Evolutionary conservation across 1,284 basidiomycete species (phyloP).

Genomic region (Boletus mariae): DNA sequence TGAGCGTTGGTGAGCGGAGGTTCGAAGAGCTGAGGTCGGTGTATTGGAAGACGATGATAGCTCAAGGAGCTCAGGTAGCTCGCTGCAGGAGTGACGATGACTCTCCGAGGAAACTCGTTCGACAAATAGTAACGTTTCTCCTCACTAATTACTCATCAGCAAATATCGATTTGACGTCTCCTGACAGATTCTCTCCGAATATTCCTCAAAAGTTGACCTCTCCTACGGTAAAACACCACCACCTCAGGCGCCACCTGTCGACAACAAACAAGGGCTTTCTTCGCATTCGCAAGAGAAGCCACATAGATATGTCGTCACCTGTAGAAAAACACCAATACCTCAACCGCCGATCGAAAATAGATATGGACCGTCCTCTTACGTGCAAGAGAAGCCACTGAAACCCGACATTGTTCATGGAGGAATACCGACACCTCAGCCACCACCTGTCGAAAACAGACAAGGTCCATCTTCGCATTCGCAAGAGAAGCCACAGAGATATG

Average conservation of each 20-base stretch:
- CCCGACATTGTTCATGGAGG: too few species aligned
- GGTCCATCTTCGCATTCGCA: too few species aligned
- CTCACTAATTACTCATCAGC: not conserved
- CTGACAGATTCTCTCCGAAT: not conserved
- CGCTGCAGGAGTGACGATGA: conserved; percentile 4
- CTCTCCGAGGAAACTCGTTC: conserved; percentile 12
- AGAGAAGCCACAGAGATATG: too few species aligned
- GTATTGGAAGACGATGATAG: conserved; percentile 14
- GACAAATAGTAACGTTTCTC: not conserved
- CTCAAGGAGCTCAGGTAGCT: conserved; percentile 4
- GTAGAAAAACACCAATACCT: not conserved
- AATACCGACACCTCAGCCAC: too few species aligned
- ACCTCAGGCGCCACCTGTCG: not conserved
- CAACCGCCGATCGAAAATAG: not conserved
- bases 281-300: not conserved
- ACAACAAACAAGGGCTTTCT: not conserved
- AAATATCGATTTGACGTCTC: not conserved
- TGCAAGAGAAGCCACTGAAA: too few species aligned
- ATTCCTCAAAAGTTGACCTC: not conserved
- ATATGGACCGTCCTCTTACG: too few species aligned
- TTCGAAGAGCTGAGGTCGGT: conserved; percentile 3
- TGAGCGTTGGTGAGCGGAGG: conserved; percentile 1
- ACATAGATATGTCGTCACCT: not conserved
- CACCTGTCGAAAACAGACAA: not conserved
- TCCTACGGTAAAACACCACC: not conserved